Evolutionary conservation across 371 early-diverging fungal species (phyloP), one percentile per base, ranked within the genome.

Genomic region (Chytridiales sp.): DNA sequence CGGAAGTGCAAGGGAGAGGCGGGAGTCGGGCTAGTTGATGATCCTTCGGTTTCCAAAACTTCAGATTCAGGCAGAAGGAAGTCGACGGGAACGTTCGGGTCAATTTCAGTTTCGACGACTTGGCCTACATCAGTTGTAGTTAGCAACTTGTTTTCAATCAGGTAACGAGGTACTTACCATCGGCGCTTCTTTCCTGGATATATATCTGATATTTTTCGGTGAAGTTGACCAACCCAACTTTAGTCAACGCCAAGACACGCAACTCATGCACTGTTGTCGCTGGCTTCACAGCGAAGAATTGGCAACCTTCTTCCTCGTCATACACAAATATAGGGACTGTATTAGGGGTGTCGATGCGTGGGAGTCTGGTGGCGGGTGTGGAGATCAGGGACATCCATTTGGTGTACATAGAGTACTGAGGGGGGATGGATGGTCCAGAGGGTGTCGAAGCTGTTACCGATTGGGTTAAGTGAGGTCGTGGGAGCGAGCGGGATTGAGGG

Each of bases 261-360:
- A 73, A 60, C 40, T 73, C 73, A 32, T 66, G 53, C 1, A 73
- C 47, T 19, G 69, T 69, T 15, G 66, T 63, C 26, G 54, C 52
- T 2, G 73, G 64, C n/a, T 48, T 15, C 4, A 66, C 60, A 5
- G 63, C 46, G 38, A 66, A 69, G 52, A 60, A 54, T 30, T 43
- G 39, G 46, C 62, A 66, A 13, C 40, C 51, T 9, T 55, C 72
- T 22, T 62, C 62, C 21, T 67, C 67, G 49, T 58, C 39, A 32
- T 67, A 59, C n/a, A 66, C 21, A 52, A 63, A 62, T n/a, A 70
- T 59, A 3, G 66, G 56, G n/a, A n/a, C n/a, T n/a, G n/a, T n/a
- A n/a, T n/a, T n/a, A n/a, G n/a, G n/a, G n/a, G n/a, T n/a, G n/a
- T n/a, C n/a, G n/a, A n/a, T n/a, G n/a, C n/a, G n/a, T n/a, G n/a